phyloP scores from a whole-genome alignment of 108 stramenopile genomes.

The Seminavis robusta region DNA sequence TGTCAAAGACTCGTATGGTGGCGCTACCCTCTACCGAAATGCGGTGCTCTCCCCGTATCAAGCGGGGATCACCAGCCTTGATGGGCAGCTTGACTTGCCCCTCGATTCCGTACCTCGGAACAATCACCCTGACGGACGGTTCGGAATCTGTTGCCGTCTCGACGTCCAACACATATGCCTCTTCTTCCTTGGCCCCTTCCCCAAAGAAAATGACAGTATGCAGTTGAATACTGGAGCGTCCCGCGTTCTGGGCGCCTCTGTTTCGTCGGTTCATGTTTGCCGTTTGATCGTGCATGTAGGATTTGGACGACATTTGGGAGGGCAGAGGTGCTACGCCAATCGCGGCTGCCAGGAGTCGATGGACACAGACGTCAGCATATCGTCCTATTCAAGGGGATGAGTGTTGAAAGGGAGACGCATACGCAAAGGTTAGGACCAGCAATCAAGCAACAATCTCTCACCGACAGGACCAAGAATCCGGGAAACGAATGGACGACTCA shows the following conservation, averaged over 20 bases:
- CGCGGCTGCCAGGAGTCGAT: conserved; percentile 94
- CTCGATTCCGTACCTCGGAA: conserved; percentile 98
- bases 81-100: conserved; percentile 70
- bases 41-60: conserved; percentile 58
- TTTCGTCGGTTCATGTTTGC: conserved; percentile 97
- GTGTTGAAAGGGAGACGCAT: background rate
- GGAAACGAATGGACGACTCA: too few relatives aligned
- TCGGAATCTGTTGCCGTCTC: conserved; percentile 52
- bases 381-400: conserved; percentile 45
- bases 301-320: conserved; percentile 78
- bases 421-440: background rate
- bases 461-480: background rate
- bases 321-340: conserved; percentile 92
- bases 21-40: conserved; percentile 37
- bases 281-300: conserved; percentile 87
- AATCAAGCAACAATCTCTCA: background rate
- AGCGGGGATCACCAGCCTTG: conserved; percentile 40
- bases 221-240: conserved; percentile 89
- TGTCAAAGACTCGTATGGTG: conserved; percentile 85
- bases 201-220: conserved; percentile 93
- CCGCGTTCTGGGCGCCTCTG: conserved; percentile 93
- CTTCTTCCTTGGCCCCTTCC: conserved; percentile 72
- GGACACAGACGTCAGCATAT: conserved; percentile 98
- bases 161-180: conserved; percentile 93
- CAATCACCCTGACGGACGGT: conserved; percentile 85